phyloP scores from a whole-genome alignment of 306 rosid species.

The Morella rubra region DNA sequence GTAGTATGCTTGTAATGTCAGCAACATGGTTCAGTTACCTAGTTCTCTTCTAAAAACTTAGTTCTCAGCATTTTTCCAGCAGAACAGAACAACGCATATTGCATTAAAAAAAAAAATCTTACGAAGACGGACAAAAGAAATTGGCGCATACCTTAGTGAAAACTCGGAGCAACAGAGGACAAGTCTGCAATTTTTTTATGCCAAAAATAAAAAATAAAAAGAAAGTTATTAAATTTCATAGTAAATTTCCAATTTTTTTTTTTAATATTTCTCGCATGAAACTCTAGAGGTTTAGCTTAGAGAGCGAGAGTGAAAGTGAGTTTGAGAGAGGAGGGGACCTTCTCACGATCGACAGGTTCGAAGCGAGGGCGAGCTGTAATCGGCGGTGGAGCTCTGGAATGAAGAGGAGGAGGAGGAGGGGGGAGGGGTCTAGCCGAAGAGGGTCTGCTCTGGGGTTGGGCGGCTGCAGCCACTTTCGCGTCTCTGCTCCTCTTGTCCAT shows the following conservation, averaged over 20 bases:
- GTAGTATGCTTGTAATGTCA: no score
- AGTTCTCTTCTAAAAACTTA: background rate
- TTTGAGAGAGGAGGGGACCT: slow-evolving; percentile 24
- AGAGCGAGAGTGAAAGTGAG: slow-evolving; percentile 7
- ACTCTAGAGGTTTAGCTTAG: background rate
- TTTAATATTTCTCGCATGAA: no score
- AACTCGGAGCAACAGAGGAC: slow-evolving; percentile 87
- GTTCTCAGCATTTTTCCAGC: background rate
- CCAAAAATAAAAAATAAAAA: background rate
- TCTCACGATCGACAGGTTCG: slow-evolving; percentile 62
- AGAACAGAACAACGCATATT: no score
- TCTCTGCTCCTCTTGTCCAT: slow-evolving; percentile 57
- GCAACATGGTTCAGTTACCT: background rate
- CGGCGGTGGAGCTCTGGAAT: slow-evolving; percentile 41
- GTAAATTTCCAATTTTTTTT: background rate
- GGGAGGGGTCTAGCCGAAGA: slow-evolving; percentile 40
- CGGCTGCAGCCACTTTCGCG: slow-evolving; percentile 29
- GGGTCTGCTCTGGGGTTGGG: slow-evolving; percentile 34
- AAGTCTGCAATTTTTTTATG: slow-evolving; percentile 50
- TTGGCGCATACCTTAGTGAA: slow-evolving; percentile 69
- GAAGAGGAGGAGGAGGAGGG: slow-evolving; percentile 40
- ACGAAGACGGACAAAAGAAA: background rate
- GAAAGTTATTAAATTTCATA: background rate
- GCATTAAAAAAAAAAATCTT: no score
- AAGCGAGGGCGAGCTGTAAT: slow-evolving; percentile 44